Conservation (phyloP, 306 rosid genomes). For the Quercus alba region DNA sequence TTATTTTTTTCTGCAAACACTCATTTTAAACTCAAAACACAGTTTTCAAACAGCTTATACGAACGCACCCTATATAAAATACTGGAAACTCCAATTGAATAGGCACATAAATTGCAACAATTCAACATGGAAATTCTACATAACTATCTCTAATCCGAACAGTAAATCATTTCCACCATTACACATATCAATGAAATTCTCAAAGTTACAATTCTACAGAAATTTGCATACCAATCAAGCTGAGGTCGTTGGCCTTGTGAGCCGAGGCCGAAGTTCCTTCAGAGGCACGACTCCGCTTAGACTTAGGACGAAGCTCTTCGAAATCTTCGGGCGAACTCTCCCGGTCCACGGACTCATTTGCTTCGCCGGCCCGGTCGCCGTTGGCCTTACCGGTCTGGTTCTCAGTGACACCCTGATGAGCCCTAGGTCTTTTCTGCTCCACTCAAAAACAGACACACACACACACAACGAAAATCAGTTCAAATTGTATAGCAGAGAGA, state of each 20-base stretch:
- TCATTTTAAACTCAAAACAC: too few relatives aligned
- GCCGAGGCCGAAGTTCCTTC: slow-evolving; percentile 46
- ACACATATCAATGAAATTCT: neutral
- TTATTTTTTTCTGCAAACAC: too few relatives aligned
- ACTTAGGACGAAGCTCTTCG: slow-evolving; percentile 48
- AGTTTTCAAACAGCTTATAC: too few relatives aligned
- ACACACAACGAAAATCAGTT: slow-evolving; percentile 16
- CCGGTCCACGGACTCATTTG: slow-evolving; percentile 47
- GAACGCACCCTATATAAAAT: neutral
- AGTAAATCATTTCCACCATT: slow-evolving; percentile 16
- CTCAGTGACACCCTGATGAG: slow-evolving; percentile 32
- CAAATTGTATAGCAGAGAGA: slow-evolving; percentile 1
- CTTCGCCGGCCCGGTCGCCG: slow-evolving; percentile 36
- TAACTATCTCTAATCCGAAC: neutral
- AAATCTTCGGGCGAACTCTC: slow-evolving; percentile 80
- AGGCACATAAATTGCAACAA: neutral
- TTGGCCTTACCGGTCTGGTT: slow-evolving; percentile 28
- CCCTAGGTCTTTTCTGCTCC: slow-evolving; percentile 71
- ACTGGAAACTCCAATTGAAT: neutral
- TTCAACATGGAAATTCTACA: neutral
- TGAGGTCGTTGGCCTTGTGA: slow-evolving; percentile 32
- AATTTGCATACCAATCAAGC: slow-evolving; percentile 52
- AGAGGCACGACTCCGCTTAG: slow-evolving; percentile 60
- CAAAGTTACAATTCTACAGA: neutral
- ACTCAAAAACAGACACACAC: slow-evolving; percentile 11